Evolutionary conservation across 768 basidiomycete genomes (phyloP).

Genomic region (Cubamyces lactineus): DNA sequence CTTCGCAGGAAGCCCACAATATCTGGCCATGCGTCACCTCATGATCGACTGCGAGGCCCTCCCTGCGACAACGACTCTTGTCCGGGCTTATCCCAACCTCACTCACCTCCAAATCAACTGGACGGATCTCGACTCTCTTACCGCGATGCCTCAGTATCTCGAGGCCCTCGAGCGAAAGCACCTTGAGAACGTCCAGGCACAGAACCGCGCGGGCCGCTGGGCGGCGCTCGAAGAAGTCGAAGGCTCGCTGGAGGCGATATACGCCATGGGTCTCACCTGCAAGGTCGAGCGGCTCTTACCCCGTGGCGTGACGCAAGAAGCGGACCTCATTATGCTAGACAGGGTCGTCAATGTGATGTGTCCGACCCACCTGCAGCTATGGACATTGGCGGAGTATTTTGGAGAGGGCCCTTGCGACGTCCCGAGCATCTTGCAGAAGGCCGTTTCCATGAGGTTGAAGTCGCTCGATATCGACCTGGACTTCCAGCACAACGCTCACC

Average conservation of each 20-base stretch:
- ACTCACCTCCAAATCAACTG: background rate
- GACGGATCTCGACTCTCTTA: background rate
- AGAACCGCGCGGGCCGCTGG: background rate
- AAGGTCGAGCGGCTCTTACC: background rate
- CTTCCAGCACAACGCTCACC: background rate
- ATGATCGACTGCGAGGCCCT: background rate
- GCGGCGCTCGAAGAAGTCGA: background rate
- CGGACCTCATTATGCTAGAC: slow-evolving; percentile 1
- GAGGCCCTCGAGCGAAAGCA: background rate
- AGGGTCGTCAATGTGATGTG: background rate
- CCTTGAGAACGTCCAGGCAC: background rate
- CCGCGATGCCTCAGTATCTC: background rate
- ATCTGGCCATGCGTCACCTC: background rate
- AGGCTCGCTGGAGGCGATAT: background rate
- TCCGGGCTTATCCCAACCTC: background rate
- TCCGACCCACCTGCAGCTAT: background rate
- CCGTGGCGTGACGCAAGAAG: background rate
- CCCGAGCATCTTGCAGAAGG: background rate
- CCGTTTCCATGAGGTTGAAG: background rate
- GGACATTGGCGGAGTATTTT: background rate
- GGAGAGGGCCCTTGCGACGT: background rate
- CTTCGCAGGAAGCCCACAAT: background rate
- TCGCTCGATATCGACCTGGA: background rate
- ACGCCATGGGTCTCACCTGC: background rate
- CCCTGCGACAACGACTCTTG: background rate